These are phyloP conservation scores for Deuterostichococcus epilithicus DNA, from an alignment of 139 green algal genomes.

Conservation along the genomic window DNA sequence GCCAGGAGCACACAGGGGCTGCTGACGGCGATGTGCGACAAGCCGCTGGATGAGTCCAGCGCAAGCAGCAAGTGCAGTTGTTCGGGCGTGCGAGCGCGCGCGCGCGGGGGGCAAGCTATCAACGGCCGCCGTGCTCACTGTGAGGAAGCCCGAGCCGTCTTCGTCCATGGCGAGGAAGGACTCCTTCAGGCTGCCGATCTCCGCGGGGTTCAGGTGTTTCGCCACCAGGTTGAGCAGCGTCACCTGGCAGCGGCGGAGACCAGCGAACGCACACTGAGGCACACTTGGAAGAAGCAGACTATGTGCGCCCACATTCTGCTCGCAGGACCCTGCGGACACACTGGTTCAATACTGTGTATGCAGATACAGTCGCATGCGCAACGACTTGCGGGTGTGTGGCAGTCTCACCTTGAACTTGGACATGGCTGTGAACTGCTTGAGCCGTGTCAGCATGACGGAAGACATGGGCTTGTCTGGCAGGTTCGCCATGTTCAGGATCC, in stretches of 20 bases:
- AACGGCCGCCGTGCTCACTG: constrained; percentile 8
- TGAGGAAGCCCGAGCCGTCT: constrained; percentile 55
- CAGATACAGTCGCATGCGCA: neutral
- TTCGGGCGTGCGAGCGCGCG: too few relatives aligned
- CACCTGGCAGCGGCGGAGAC: constrained; percentile 17
- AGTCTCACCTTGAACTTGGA: neutral
- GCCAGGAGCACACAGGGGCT: too few relatives aligned
- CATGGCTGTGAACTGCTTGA: neutral
- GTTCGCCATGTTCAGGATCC: neutral
- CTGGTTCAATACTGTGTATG: too few relatives aligned
- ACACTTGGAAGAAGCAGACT: too few relatives aligned
- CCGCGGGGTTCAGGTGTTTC: constrained; percentile 38
- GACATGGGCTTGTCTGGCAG: constrained; percentile 11
- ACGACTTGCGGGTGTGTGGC: neutral
- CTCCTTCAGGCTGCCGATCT: constrained; percentile 55
- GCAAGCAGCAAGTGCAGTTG: too few relatives aligned
- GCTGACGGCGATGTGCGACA: too few relatives aligned
- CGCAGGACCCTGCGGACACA: too few relatives aligned
- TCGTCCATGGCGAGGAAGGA: constrained; percentile 55
- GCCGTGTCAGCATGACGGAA: constrained; percentile 8
- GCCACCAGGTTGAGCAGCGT: constrained; percentile 39
- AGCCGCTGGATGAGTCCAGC: too few relatives aligned
- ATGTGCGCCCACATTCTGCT: too few relatives aligned
- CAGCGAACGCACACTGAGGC: constrained; percentile 21
- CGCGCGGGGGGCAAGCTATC: too few relatives aligned